Evolutionary conservation across 169 alveolate genomes (phyloP), one percentile per base, ranked within the genome.

Genomic region (Cryptosporidium sp.): DNA sequence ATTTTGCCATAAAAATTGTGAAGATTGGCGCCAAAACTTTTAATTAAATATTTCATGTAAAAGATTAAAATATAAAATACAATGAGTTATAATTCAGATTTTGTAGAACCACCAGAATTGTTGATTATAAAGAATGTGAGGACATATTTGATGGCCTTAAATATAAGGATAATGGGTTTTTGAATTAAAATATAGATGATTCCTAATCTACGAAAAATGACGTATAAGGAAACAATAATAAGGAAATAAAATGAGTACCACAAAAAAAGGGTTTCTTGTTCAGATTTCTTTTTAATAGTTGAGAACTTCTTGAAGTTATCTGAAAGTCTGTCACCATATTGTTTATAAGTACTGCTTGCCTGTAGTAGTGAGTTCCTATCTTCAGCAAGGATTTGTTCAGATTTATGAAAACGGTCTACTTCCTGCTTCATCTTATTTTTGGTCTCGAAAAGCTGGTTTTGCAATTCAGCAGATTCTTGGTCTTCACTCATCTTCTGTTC

Each of bases 211-310:
- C 89, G 69, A 9, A 67, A 31, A 21, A 80, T 31, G 21, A 80
- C 41, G 45, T 29, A 80, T 4, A 59, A n/a, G 18, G 75, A 80
- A 21, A 39, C 75, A 61, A 67, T 31, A 9, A 80, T 14, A 5
- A 80, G 50, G 65, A 80, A 61, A 59, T 62, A 80, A 58, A 80
- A 80, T 1, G 89, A 80, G 41, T 48, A 80, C 89, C 89, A 80
- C 37, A 80, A 31, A 4, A 43, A 62, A 16, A 41, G 59, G 18
- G 74, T 41, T 37, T 80, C 89, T 2, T 41, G 89, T 43, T 80
- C 80, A 18, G 61, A 37, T 29, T 48, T 80, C 51, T 37, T 62
- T 45, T 65, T 59, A 0, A 80, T 80, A 21, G 51, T 39, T 26
- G 1, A 4, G 37, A 80, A 80, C 45, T 29, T 67, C 2, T 74